Conservation (phyloP, 192 early-diverging fungal genomes). For the Umbelopsis sp. region DNA sequence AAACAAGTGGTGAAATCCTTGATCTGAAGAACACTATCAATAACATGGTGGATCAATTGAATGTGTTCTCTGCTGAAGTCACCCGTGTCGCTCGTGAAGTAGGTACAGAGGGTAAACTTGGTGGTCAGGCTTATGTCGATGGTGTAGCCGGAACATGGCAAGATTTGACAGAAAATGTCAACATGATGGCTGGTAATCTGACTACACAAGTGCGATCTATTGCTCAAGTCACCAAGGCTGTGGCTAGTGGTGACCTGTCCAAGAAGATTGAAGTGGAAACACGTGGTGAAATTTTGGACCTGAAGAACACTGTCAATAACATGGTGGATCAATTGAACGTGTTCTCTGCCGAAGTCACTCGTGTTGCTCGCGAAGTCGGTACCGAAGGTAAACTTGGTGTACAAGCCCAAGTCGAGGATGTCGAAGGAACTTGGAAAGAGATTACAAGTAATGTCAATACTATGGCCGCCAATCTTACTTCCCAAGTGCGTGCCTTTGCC, state of each 20-base stretch:
- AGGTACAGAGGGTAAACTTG: slow-evolving; percentile 58
- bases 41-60: slow-evolving; percentile 67
- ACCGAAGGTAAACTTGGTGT: slow-evolving; percentile 58
- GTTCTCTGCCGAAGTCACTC: slow-evolving; percentile 64
- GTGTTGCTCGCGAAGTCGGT: slow-evolving; percentile 53
- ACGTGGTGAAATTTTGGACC: slow-evolving; percentile 68
- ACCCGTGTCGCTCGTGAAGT: slow-evolving; percentile 65
- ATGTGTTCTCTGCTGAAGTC: slow-evolving; percentile 63
- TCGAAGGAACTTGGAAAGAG: slow-evolving; percentile 67
- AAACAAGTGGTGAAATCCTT: slow-evolving; percentile 59
- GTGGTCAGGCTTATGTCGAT: slow-evolving; percentile 56
- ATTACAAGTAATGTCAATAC: slow-evolving; percentile 67
- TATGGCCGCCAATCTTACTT: slow-evolving; percentile 58
- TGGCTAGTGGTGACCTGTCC: slow-evolving; percentile 65
- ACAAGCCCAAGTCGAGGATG: slow-evolving; percentile 52
- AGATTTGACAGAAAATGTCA: slow-evolving; percentile 66
- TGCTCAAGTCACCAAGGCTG: slow-evolving; percentile 61
- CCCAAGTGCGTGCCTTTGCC: slow-evolving; percentile 68
- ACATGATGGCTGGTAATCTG: slow-evolving; percentile 68
- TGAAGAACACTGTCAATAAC: slow-evolving; percentile 70
- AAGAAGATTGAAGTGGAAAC: slow-evolving; percentile 65
- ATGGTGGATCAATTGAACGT: slow-evolving; percentile 68
- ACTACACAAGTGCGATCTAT: slow-evolving; percentile 73
- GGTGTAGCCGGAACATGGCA: slow-evolving; percentile 71
- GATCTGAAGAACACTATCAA: slow-evolving; percentile 68